Percentiles rank a stretch among this genome's conserved stretches.
Conservation (phyloP, 225 moss, liverwort and hornwort genomes). For the Marchantia polymorpha region DNA sequence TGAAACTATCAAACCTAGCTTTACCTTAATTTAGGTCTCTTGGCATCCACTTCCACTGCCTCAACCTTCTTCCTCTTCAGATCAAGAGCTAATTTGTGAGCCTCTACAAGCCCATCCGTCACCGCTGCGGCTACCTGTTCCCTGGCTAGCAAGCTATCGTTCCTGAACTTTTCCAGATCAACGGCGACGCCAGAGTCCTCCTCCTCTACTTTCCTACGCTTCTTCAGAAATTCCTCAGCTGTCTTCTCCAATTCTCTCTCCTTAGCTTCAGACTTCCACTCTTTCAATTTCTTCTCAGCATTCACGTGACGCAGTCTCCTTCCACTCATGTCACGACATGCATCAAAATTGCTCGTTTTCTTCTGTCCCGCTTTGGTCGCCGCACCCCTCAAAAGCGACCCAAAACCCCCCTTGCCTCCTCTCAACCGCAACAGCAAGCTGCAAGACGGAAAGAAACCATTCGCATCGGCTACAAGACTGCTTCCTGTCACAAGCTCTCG, state of each 20-base stretch:
- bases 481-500: conserved; percentile 40
- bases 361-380: conserved; percentile 96
- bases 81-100: conserved; percentile 47
- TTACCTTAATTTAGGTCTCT: conserved; percentile 67
- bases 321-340: conserved; percentile 97
- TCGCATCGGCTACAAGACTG: conserved; percentile 25
- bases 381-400: conserved; percentile 79
- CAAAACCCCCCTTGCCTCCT: conserved; percentile 94
- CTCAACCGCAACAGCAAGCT: conserved; percentile 63
- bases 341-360: conserved; percentile 95
- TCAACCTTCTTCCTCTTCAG: conserved; percentile 82
- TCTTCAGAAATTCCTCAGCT: conserved; percentile 79
- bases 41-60: conserved; percentile 59
- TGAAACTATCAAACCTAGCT: not conserved
- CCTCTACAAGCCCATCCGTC: conserved; percentile 69
- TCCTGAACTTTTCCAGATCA: conserved; percentile 66
- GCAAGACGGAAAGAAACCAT: conserved; percentile 63
- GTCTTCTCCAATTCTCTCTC: conserved; percentile 86
- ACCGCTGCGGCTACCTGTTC: conserved; percentile 71
- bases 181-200: conserved; percentile 65
- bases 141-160: conserved; percentile 60
- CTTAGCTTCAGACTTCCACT: conserved; percentile 82
- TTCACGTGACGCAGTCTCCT: conserved; percentile 91
- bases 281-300: conserved; percentile 90
- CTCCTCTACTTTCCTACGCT: conserved; percentile 72